Percentiles rank a stretch among this genome's conserved stretches.
These are phyloP conservation scores for Venturia nashicola DNA, from an alignment of 2,329 filamentous ascomycete species.

Conservation along the genomic window DNA sequence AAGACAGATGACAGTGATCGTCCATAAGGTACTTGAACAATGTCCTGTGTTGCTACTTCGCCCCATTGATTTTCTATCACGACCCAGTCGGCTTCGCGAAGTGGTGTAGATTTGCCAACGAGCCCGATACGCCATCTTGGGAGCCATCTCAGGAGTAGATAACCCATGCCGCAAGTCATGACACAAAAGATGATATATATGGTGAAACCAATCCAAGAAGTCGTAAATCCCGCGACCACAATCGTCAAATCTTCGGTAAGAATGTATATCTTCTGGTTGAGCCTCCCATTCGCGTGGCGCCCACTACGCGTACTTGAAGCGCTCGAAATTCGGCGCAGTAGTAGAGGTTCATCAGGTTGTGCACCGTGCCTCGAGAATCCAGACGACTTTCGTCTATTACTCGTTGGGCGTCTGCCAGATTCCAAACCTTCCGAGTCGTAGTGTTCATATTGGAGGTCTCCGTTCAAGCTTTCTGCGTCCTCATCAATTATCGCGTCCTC, in stretches of 20 bases:
- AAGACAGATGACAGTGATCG: constrained; percentile 57
- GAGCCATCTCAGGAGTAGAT: constrained; percentile 78
- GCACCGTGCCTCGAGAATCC: constrained; percentile 45
- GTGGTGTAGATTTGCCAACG: constrained; percentile 53
- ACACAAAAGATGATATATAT: constrained; percentile 61
- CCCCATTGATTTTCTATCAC: constrained; percentile 98
- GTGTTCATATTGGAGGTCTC: constrained; percentile 20
- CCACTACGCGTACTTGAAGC: constrained; percentile 7
- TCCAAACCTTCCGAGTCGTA: constrained; percentile 30
- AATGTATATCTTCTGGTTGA: constrained; percentile 87
- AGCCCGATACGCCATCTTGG: constrained; percentile 75
- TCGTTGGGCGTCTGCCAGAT: constrained; percentile 23
- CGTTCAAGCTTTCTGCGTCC: constrained; percentile 17
- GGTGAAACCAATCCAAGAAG: constrained; percentile 55
- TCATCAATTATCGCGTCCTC: constrained; percentile 9
- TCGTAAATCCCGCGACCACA: constrained; percentile 82
- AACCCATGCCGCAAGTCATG: constrained; percentile 63
- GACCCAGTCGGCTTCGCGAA: constrained; percentile 76
- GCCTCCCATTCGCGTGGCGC: constrained; percentile 39
- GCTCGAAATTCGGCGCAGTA: constrained; percentile 35
- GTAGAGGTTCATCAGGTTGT: constrained; percentile 46
- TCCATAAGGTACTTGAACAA: constrained; percentile 48
- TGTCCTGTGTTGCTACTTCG: constrained; percentile 67
- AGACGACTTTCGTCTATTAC: constrained; percentile 47
- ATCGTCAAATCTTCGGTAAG: constrained; percentile 88